Percentiles rank a stretch among this genome's conserved stretches.
phyloP scores from a whole-genome alignment of 2,329 filamentous ascomycete genomes.

The Colletotrichum sp. region DNA sequence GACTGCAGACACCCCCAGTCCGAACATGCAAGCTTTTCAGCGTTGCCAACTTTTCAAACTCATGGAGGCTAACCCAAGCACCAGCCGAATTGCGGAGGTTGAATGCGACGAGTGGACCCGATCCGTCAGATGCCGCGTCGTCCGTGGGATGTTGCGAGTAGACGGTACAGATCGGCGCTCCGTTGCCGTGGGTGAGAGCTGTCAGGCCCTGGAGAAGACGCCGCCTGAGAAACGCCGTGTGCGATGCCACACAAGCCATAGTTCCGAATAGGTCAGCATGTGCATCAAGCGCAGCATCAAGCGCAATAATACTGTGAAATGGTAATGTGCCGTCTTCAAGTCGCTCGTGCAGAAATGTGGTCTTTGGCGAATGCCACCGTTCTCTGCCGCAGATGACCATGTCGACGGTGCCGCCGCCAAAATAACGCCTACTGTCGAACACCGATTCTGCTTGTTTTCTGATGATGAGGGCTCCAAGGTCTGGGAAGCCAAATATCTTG shows the following conservation, averaged over 20 bases:
- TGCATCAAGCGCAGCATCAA: constrained; percentile 74
- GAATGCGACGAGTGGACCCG: constrained; percentile 83
- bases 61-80: constrained; percentile 78
- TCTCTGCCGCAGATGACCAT: constrained; percentile 81
- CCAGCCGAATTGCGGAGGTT: constrained; percentile 75
- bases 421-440: constrained; percentile 76
- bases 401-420: constrained; percentile 94
- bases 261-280: constrained; percentile 74
- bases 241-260: constrained; percentile 71
- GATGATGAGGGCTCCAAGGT: constrained; percentile 85
- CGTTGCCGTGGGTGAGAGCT: constrained; percentile 72
- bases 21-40: constrained; percentile 83
- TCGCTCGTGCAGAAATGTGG: constrained; percentile 73
- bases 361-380: constrained; percentile 83
- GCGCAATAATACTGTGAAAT: constrained; percentile 86
- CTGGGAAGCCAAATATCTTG: constrained; percentile 98
- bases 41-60: constrained; percentile 85
- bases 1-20: constrained; percentile 90
- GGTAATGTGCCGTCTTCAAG: constrained; percentile 93
- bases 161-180: constrained; percentile 65
- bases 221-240: constrained; percentile 70
- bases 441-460: constrained; percentile 70
- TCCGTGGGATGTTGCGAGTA: constrained; percentile 51
- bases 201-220: constrained; percentile 64
- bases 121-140: constrained; percentile 30